Base-by-base conservation (phyloP, 2,329 filamentous ascomycete species). In the Verticillium zaregamsianum region DNA sequence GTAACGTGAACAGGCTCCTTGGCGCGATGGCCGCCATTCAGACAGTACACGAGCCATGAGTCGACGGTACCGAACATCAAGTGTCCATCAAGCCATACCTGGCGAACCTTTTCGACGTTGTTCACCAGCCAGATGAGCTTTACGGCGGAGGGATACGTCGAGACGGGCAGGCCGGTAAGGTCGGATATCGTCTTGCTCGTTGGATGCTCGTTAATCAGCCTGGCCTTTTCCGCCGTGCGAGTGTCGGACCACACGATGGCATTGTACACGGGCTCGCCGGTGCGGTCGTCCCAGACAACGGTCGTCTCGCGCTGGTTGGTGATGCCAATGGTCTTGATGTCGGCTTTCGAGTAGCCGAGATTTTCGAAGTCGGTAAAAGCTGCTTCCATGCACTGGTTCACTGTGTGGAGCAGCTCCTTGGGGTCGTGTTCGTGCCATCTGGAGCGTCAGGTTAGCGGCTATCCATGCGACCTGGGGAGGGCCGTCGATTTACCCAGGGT, bases 401-500 rank as follows among this genome's bases (percentile, higher is more conserved):
- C 91, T 1, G 91, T 90, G 60, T 80, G 78, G 55, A 96, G 81
- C 60, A 97, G 85, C 71, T 92, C 91, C 58, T 86, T 77, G 5
- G 93, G 91, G 69, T 96, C 89, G 72, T 96, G 92, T 74, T 97
- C 93, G 74, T 96, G 91, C 92, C 91, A 96, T 75, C 91, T 94
- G 57, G 54, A 32, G 6, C 15, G 5, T 17, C 28, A 14, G 31
- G 28, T 31, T 9, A 33, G 54, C 28, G 11, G 23, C 20, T n/a
- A 9, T 32, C 7, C 11, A 17, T 31, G 31, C 3, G 23, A 14
- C 25, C 14, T 12, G 11, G 9, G 28, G 15, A 32, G 23, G 54
- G 20, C 54, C 7, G 28, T n/a, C 28, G n/a, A 1, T 23, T 23
- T 49, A 55, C 54, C 54, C 54, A 3, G 54, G 31, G 8, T 33